phyloP scores from a whole-genome alignment of 257 asterid genomes.

The Echium plantagineum region DNA sequence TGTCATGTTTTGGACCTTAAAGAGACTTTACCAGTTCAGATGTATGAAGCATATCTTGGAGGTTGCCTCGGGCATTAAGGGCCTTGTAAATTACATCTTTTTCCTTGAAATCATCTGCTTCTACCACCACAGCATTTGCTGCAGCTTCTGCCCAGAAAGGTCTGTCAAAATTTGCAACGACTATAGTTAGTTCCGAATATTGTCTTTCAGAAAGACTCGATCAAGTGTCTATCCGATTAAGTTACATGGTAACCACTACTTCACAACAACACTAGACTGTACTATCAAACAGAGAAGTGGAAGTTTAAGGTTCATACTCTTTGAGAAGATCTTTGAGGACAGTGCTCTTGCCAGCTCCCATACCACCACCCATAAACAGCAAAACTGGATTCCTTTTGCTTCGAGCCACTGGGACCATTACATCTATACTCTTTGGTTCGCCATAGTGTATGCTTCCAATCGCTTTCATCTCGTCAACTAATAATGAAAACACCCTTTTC shows the following conservation, averaged over 20 bases:
- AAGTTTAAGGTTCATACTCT: conserved; percentile 19
- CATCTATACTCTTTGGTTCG: conserved; percentile 37
- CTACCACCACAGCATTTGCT: conserved; percentile 72
- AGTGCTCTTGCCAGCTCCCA: conserved; percentile 99
- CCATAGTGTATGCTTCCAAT: conserved; percentile 30
- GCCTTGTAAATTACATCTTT: conserved; percentile 81
- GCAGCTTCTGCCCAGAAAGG: conserved; percentile 77
- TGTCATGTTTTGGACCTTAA: too few relatives aligned
- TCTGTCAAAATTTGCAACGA: not conserved
- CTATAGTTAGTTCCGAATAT: too few relatives aligned
- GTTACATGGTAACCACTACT: too few relatives aligned
- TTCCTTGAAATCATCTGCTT: conserved; percentile 97
- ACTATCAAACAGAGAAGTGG: too few relatives aligned
- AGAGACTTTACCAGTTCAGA: conserved; percentile 43
- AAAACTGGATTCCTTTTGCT: conserved; percentile 74
- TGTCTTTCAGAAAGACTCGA: too few relatives aligned
- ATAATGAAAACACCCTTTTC: conserved; percentile 53
- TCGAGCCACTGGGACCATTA: conserved; percentile 71
- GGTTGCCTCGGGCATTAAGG: conserved; percentile 73
- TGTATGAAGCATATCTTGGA: conserved; percentile 92
- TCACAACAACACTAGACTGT: too few relatives aligned
- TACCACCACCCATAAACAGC: conserved; percentile 96
- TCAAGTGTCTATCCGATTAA: too few relatives aligned
- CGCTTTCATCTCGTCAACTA: conserved; percentile 80
- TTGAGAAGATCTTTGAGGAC: conserved; percentile 82